Base-by-base conservation (phyloP, 2,329 filamentous ascomycete species). In the Apiospora hydei region DNA sequence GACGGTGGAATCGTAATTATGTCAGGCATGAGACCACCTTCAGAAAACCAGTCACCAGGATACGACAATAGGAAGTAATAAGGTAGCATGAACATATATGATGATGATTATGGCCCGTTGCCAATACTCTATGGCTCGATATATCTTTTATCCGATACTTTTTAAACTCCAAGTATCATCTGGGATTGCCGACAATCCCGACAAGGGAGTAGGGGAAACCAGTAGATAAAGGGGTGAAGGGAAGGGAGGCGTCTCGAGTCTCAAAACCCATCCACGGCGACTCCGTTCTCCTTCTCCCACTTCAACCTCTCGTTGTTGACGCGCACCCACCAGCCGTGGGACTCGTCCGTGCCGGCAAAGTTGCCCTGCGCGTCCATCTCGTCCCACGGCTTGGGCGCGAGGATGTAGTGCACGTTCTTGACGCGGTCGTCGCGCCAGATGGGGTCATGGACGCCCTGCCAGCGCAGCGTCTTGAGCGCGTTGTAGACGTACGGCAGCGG, bases 381-480 rank as follows among this genome's bases (percentile, higher is more conserved):
- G 61, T 89, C 84, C 89, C 89, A 91, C 2, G 89, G 89, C 81
- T 91, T 91, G 0, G 89, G 89, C 49, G 83, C 85, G 30, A 91
- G 78, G 66, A 91, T 90, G 73, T 89, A 91, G 77, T 91, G 89
- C 7, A 91, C 79, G 75, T 90, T 90, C 83, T 89, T 90, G 69
- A 91, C 87, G 53, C 81, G 78, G 24, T 86, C 86, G 75, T 91
- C 89, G 14, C 83, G 80, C 89, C 89, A 91, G 71, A 91, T 88
- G 71, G 81, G 77, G 41, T 81, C 79, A 76, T 91, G 89, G 43
- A 90, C 88, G 16, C 82, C 84, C 21, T 82, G 76, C 82, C 85
- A 85, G 21, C 88, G 81, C 82, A 91, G 73, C 21, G 89, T 90
- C 85, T 91, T 91, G 73, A 91, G 84, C 13, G 88, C 89, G 75